Conservation (phyloP, 2,329 filamentous ascomycete genomes). For the Elsinoe fawcettii region DNA sequence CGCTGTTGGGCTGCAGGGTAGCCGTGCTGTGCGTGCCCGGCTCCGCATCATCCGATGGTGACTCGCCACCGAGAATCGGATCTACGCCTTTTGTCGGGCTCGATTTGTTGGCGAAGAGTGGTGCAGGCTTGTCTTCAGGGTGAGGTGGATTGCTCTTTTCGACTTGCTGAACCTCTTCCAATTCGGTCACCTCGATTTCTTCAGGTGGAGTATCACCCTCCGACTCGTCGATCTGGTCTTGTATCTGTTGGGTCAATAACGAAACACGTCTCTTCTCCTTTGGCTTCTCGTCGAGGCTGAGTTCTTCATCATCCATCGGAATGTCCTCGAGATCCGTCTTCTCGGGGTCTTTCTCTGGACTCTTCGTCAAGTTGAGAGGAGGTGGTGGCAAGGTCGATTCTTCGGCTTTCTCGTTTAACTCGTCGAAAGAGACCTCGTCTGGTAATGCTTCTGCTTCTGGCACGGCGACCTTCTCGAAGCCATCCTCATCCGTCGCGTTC, state of each 20-base stretch:
- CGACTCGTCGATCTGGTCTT: constrained; percentile 21
- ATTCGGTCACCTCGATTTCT: not conserved
- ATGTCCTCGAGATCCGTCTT: not conserved
- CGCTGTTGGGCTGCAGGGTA: constrained; percentile 17
- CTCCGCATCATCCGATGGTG: constrained; percentile 16
- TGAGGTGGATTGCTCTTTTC: constrained; percentile 27
- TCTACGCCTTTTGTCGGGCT: constrained; percentile 16
- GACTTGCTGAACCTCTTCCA: not conserved
- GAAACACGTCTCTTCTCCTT: constrained; percentile 31
- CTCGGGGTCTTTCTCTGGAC: constrained; percentile 3
- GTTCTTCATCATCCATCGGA: not conserved
- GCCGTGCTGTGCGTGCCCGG: constrained; percentile 18
- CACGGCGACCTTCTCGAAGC: constrained; percentile 78
- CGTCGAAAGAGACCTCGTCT: constrained; percentile 60
- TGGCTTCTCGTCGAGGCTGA: constrained; percentile 1
- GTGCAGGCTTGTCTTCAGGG: constrained; percentile 60
- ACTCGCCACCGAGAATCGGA: constrained; percentile 11
- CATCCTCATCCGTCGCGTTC: constrained; percentile 79
- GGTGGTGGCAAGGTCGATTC: constrained; percentile 21
- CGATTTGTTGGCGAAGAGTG: constrained; percentile 49
- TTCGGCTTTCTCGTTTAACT: constrained; percentile 51
- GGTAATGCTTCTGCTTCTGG: constrained; percentile 56
- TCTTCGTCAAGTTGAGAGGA: constrained; percentile 5
- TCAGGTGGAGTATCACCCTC: constrained; percentile 22
- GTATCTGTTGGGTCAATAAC: constrained; percentile 36